Evolutionary conservation across 2,329 filamentous ascomycete species (phyloP).

Genomic region (Calonectria hongkongensis): DNA sequence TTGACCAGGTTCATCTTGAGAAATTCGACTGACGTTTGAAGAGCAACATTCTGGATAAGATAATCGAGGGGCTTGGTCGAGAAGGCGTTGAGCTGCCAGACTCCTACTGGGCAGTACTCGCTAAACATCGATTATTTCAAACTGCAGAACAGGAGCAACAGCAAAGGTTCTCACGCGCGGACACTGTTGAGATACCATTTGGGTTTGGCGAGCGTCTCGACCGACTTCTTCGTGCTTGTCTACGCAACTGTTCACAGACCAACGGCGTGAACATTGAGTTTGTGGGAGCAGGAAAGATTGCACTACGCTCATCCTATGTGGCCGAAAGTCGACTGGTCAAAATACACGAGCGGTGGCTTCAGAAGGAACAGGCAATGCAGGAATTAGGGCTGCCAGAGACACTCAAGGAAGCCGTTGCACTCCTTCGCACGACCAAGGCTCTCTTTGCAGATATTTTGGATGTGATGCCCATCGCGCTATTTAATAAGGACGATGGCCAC

Average conservation of each 20-base stretch:
- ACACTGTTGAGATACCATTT: background rate
- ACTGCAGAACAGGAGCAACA: conserved; percentile 30
- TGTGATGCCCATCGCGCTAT: background rate
- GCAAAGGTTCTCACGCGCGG: conserved; percentile 20
- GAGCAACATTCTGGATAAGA: conserved; percentile 17
- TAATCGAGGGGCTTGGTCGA: conserved; percentile 35
- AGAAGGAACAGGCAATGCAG: background rate
- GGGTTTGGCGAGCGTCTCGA: background rate
- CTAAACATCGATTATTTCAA: background rate
- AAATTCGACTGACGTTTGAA: background rate
- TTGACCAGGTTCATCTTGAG: background rate
- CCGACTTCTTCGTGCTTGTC: background rate
- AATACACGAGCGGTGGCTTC: background rate
- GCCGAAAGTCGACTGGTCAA: background rate
- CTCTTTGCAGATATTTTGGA: background rate
- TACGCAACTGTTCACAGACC: background rate
- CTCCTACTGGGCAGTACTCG: conserved; percentile 39
- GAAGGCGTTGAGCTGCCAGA: conserved; percentile 31
- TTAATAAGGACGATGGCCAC: background rate
- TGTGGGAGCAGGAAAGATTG: conserved; percentile 1
- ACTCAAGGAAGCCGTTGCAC: background rate
- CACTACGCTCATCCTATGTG: background rate
- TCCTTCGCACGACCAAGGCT: background rate
- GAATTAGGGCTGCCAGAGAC: background rate
- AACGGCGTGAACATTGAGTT: background rate